These are phyloP conservation scores for Paecilomyces formosus DNA, from an alignment of 2,329 filamentous ascomycete species.

Conservation along the genomic window DNA sequence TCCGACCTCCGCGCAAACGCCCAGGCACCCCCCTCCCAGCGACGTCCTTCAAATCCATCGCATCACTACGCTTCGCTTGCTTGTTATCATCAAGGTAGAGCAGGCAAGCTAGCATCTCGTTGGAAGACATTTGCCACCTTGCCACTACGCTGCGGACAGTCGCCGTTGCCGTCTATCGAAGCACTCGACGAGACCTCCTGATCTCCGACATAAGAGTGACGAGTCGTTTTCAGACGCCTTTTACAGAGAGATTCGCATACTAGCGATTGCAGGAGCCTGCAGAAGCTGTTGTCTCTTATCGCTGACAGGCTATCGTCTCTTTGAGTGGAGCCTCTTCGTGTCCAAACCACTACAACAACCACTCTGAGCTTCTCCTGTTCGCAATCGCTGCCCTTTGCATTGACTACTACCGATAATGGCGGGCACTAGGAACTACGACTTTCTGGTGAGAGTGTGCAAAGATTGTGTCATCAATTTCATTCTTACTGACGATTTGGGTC, in stretches of 20 bases:
- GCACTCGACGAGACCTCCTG: not conserved
- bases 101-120: not conserved
- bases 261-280: not conserved
- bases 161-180: not conserved
- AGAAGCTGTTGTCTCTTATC: not conserved
- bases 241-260: not conserved
- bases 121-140: not conserved
- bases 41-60: not conserved
- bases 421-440: slow-evolving; percentile 97
- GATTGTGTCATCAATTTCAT: slow-evolving; percentile 4
- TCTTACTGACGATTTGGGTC: slow-evolving; percentile 11
- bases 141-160: not conserved
- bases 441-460: slow-evolving; percentile 61
- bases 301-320: not conserved
- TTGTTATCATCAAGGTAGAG: not conserved
- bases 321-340: not conserved
- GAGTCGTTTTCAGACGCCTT: not conserved
- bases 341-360: not conserved
- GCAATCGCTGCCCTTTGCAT: not conserved
- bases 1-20: not conserved
- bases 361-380: not conserved
- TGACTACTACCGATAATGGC: slow-evolving; percentile 55
- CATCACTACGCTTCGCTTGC: not conserved
- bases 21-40: not conserved
- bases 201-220: not conserved